Evolutionary conservation across 108 stramenopile species (phyloP).

Genomic region (Mayamaea pseudoterrestris): DNA sequence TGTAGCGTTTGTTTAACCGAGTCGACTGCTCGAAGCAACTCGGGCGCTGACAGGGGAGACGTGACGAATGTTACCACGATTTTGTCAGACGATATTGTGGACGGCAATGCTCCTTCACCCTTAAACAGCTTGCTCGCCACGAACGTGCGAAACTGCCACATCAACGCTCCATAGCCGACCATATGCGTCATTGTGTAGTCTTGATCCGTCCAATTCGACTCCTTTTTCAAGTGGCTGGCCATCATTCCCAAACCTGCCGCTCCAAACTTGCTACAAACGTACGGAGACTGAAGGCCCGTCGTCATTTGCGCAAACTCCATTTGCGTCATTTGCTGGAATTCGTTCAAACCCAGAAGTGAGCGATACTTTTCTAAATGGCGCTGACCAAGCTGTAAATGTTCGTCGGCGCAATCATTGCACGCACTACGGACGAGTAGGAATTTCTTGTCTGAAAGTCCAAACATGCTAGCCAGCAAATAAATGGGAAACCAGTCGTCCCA

Average conservation of each 20-base stretch:
- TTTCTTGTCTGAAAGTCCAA: conserved; percentile 12
- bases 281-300: background rate
- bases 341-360: too few relatives aligned
- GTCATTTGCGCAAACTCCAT: background rate
- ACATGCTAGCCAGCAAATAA: conserved; percentile 34
- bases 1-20: conserved; percentile 17
- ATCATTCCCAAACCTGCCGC: conserved; percentile 4
- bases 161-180: conserved; percentile 29
- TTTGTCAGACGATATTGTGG: too few relatives aligned
- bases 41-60: too few relatives aligned
- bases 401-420: too few relatives aligned
- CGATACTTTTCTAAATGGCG: too few relatives aligned
- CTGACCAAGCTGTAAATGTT: too few relatives aligned
- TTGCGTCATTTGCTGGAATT: too few relatives aligned
- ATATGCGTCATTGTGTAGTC: conserved; percentile 40
- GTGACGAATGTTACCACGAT: too few relatives aligned
- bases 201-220: conserved; percentile 28
- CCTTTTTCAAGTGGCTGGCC: too few relatives aligned
- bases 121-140: conserved; percentile 38
- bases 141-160: conserved; percentile 42
- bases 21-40: too few relatives aligned
- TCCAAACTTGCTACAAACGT: conserved; percentile 1
- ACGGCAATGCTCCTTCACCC: too few relatives aligned
- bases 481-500: conserved; percentile 55
- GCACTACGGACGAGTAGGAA: conserved; percentile 20